Base-by-base conservation (phyloP, 148 eudicot genomes). In the Camellia sinensis region DNA sequence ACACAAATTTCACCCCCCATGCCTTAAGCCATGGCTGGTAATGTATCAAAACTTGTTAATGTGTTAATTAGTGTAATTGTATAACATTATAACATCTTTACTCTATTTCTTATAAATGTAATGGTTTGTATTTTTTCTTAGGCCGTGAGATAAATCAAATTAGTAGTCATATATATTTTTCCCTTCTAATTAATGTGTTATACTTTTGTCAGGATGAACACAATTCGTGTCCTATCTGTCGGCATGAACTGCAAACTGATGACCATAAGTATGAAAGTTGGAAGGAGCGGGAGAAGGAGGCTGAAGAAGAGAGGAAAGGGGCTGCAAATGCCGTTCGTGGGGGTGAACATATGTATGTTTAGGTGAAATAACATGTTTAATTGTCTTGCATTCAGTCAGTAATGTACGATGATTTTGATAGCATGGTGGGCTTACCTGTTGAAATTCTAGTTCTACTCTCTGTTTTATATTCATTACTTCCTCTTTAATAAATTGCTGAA, bases 311-410 rank as follows among this genome's bases (percentile, higher is more conserved):
- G 78, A 86, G 97, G 73, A 88, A 90, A 79, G 99, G 99, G 43
- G 99, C 99, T 81, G 98, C 97, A n/a, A 94, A 94, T 79, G 99
- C 99, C 67, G 84, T 96, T 74, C 97, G 92, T 73, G 99, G 87
- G 40, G 99, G 99, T 48, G 98, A 96, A 80, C 92, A 92, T 79
- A 96, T 96, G 99, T 96, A 94, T 75, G 93, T 96, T 77, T 96
- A 82, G 83, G 68, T 17, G 45, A 63, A 41, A 12, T 6, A 3
- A 22, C 41, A 40, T 40, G n/a, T 41, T 67, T 9, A 57, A 12
- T 54, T 13, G 22, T 57, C 64, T 54, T 56, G 45, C n/a, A 37
- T 57, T 37, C 22, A 40, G 2, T 7, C 2, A 45, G 3, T 41
- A 29, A 21, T 50, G 53, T 50, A 9, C 6, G 53, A 50, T 5